Base-by-base conservation (phyloP, 176 grass and related monocot species). In the Oryza australiensis region DNA sequence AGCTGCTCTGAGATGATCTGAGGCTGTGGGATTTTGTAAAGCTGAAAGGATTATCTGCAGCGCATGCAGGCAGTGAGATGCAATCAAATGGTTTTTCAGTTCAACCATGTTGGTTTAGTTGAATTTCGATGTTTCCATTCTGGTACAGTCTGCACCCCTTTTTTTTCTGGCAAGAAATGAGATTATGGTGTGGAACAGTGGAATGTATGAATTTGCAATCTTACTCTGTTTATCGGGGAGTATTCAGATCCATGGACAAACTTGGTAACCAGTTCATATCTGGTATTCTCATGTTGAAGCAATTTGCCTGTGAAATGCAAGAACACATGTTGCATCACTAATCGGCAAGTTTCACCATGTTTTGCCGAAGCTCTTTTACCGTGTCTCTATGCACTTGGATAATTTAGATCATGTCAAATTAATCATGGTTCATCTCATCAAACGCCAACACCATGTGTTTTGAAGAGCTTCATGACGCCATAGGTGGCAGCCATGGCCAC, bases 401-500 rank as follows among this genome's bases (percentile, higher is more conserved):
- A n/a, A 2, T 55, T 55, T 55, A 7, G 20, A n/a, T 22, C 51
- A 22, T 37, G 35, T 37, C 35, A 37, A 49, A 0, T 49, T 49
- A 49, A 49, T 49, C 65, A 35, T 35, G 7, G 1, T 32, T 3
- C 4, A 5, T 26, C 20, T 71, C 12, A 77, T 92, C 83, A 91
- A 59, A 70, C 46, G 1, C 26, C 78, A 59, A 70, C 46, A 1
- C 26, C 78, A 70, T 79, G 67, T 34, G 81, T 40, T 3, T 66
- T 83, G 74, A 81, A 89, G 33, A 93, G 15, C 65, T 80, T 91
- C 86, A 93, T 87, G 76, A 97, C 64, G 10, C 91, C 91, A 74
- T 86, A 93, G 8, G 88, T 91, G 66, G 89, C 29, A 5, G 79
- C 91, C 94, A 97, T 97, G 40, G 91, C 89, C 41, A 76, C 59